Evolutionary conservation across 441 rosid species (phyloP), one percentile per base, ranked within the genome.

Genomic region (Eutrema salsugineum): DNA sequence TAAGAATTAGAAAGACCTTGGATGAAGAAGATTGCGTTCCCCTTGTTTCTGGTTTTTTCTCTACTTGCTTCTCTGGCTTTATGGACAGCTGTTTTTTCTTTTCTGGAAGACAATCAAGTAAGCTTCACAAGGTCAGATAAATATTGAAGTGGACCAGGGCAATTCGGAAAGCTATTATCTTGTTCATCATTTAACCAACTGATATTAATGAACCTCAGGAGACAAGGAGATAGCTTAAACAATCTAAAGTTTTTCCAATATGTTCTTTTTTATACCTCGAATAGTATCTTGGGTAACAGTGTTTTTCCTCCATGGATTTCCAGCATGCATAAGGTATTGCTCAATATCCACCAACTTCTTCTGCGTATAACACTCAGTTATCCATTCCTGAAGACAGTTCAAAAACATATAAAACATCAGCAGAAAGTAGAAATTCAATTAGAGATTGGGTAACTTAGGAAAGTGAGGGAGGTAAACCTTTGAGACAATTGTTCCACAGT

Each of bases 281-380:
- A 40, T 61, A 63, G 57, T 62, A 66, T 79, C 72, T 39, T 24
- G 55, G 43, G 81, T 59, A 69, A 22, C 48, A 68, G 46, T 78
- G 70, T 61, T 70, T 73, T 68, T 84, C 73, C 92, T 82, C 97
- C 98, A 95, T 71, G 96, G 95, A 60, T 88, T 95, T 66, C 99
- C 99, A 53, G 87, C 82, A 82, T 86, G 86, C 97, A 95, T 83
- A 47, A 95, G 84, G 78, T 87, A 89, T 71, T 80, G 81, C 71
- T 89, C 97, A 42, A 95, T 86, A 75, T 88, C 97, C 30, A 93
- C 90, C 48, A 95, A 85, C 83, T 80, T 88, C 79, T 84, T 88
- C 73, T 77, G 87, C 42, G 58, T 73, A 81, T 89, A 79, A 73
- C 97, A 88, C 72, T 93, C 89, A 32, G 66, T 48, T 83, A 93